Base-by-base conservation (phyloP, 148 eudicot species). In the Cornus florida region DNA sequence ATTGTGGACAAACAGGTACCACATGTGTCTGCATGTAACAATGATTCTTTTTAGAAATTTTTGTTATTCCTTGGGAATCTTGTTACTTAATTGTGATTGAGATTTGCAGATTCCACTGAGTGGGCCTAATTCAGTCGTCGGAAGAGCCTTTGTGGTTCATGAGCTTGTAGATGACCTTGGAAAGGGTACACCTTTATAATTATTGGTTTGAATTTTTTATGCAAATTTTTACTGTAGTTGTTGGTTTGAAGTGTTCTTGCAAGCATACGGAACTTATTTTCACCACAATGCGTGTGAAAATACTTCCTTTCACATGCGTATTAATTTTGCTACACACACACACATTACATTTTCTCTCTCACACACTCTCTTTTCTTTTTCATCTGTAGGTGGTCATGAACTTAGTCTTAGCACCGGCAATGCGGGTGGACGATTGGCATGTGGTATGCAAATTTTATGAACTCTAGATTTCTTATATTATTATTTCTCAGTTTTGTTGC, bases 161-260 rank as follows among this genome's bases (percentile, higher is more conserved):
- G 98, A 95, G 82, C 98, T 95, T 53, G 96, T 77, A 81, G 97
- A 95, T 86, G 98, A 95, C 70, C 96, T 95, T 82, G 98, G 97
- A 86, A 95, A 95, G 84, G 98, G 98, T 95, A 88, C 82, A 31
- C 3, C 31, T 83, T 72, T 60, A 57, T 74, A 11, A 41, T 68
- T 59, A 8, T 71, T 67, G 23, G 24, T 19, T 69, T 77, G 17
- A 32, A 77, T 7, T 73, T 53, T 28, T 4, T 5, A 46, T 69
- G 50, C 79, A 33, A 68, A 28, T 32, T 32, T 69, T n/a, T 6
- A 11, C 28, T 35, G 13, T 56, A 50, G 46, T 35, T 69, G 28
- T 77, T 14, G 32, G 48, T 19, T 2, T 5, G 0, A 2, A 7
- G 66, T 23, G 22, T 76, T 71, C 10, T 71, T 65, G 23, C 35